Evolutionary conservation across 371 early-diverging fungal species (phyloP).

Genomic region (Blyttiomyces sp.): DNA sequence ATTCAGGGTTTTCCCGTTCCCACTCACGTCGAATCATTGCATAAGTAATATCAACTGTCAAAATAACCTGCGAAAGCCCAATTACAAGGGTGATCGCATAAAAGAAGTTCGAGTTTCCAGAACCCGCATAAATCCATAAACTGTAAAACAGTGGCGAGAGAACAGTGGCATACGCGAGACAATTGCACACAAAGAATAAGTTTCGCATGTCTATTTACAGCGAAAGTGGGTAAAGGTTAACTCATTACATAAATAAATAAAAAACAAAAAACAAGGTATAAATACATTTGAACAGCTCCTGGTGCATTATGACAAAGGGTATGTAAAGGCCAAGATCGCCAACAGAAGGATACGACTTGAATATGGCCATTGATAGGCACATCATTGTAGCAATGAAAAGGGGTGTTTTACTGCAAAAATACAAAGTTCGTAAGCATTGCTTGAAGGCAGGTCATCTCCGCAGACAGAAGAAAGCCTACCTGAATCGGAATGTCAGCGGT

Average conservation of each 20-base stretch:
- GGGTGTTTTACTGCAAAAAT: conserved; percentile 43
- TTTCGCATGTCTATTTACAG: conserved; percentile 44
- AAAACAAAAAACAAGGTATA: not conserved
- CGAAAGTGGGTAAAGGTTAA: not conserved
- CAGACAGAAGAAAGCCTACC: conserved; percentile 41
- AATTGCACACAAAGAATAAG: conserved; percentile 46
- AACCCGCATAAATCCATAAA: conserved; percentile 90
- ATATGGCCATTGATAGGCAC: conserved; percentile 70
- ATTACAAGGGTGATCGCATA: conserved; percentile 93
- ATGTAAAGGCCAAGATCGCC: conserved; percentile 82
- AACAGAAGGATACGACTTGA: conserved; percentile 89
- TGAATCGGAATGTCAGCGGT: conserved; percentile 71
- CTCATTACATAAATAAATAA: not conserved
- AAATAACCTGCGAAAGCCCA: conserved; percentile 74
- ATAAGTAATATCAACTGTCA: conserved; percentile 74
- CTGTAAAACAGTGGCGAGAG: conserved; percentile 89
- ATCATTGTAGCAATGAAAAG: conserved; percentile 69
- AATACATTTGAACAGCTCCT: conserved; percentile 82
- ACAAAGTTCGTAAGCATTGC: not conserved
- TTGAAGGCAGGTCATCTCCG: not conserved
- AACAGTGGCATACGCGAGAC: conserved; percentile 68
- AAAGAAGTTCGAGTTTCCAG: conserved; percentile 96
- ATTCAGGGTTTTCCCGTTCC: conserved; percentile 44
- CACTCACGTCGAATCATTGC: conserved; percentile 74
- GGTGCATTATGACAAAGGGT: conserved; percentile 71